A percentile compares a stretch with the other conserved stretches of the same genome.
These are phyloP conservation scores for Yamadazyma atlantica DNA, from an alignment of 1,139 yeast genomes.

Conservation along the genomic window DNA sequence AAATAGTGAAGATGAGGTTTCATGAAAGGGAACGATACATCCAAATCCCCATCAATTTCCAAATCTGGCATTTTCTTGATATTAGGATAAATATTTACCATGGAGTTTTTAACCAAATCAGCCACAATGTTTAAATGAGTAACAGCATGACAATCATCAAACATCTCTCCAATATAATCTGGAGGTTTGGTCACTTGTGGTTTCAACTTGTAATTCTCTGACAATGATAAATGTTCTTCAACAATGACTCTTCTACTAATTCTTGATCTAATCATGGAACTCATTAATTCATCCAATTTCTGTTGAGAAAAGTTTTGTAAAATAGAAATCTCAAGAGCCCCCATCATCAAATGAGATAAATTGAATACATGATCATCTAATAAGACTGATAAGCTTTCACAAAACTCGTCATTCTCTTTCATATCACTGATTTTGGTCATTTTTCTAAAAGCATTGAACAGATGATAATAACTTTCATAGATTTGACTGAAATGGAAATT, in stretches of 20 bases:
- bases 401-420: constrained; percentile 73
- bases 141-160: constrained; percentile 73
- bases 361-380: constrained; percentile 78
- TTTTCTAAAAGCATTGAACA: constrained; percentile 80
- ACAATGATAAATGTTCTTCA: constrained; percentile 82
- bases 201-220: constrained; percentile 53
- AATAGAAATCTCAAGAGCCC: constrained; percentile 80
- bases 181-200: constrained; percentile 55
- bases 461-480: constrained; percentile 84
- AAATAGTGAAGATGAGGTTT: constrained; percentile 84
- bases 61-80: constrained; percentile 69
- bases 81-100: constrained; percentile 53
- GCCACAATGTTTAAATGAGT: constrained; percentile 59
- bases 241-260: constrained; percentile 87
- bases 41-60: constrained; percentile 64
- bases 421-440: constrained; percentile 64
- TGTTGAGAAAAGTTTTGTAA: constrained; percentile 59
- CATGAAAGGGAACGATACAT: constrained; percentile 74
- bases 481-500: constrained; percentile 84
- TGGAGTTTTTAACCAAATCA: constrained; percentile 43
- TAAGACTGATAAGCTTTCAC: constrained; percentile 59
- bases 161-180: constrained; percentile 83
- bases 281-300: constrained; percentile 69
- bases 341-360: constrained; percentile 88
- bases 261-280: constrained; percentile 76